Conservation (phyloP, 2,329 filamentous ascomycete genomes). For the Verticillium dahliae region DNA sequence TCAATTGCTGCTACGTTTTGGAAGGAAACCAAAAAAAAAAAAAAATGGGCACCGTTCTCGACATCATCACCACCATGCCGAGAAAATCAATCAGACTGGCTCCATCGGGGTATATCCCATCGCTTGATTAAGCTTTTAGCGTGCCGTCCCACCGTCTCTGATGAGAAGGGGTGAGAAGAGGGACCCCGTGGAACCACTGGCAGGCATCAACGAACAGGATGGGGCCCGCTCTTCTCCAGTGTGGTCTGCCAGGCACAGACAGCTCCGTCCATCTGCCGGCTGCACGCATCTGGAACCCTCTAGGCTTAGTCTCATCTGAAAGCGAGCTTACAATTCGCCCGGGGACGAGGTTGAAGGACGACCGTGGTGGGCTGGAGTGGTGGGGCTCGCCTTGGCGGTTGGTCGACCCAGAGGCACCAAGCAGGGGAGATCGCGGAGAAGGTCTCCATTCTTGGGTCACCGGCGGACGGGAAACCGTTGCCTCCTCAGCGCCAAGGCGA, state of each 20-base stretch:
- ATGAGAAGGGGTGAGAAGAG: background rate
- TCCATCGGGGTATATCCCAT: background rate
- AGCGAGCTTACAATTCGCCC: background rate
- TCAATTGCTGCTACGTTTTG: too few relatives aligned
- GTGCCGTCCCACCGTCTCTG: background rate
- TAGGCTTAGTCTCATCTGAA: background rate
- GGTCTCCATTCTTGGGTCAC: background rate
- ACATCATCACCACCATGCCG: background rate
- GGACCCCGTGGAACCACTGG: background rate
- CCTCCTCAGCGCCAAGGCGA: background rate
- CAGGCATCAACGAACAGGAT: background rate
- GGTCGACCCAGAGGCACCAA: background rate
- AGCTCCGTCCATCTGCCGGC: background rate
- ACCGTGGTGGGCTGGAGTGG: background rate
- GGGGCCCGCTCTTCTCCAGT: too few relatives aligned
- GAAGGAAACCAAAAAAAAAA: too few relatives aligned
- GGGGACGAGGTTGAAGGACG: background rate
- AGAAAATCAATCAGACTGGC: background rate
- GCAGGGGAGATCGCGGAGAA: background rate
- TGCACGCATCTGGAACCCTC: background rate
- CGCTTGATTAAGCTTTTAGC: background rate
- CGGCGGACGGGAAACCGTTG: background rate
- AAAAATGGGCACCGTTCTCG: too few relatives aligned
- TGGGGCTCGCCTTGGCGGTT: background rate
- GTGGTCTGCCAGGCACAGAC: background rate